Conservation (phyloP, 2,329 filamentous ascomycete genomes). For the Basipetospora chlamydospora region DNA sequence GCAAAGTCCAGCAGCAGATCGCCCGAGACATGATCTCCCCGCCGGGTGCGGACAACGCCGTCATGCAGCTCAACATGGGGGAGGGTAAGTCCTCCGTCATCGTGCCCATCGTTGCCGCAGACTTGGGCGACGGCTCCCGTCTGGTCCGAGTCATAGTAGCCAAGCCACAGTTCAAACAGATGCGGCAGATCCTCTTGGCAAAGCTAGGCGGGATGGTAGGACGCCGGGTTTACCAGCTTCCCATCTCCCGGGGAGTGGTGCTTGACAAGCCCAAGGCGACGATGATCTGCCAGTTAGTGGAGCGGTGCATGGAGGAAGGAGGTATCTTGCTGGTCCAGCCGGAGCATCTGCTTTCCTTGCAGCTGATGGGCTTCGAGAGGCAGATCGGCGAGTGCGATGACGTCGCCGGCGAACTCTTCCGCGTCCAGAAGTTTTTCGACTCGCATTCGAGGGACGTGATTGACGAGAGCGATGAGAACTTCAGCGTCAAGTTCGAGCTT, state of each 20-base stretch:
- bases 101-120: slow-evolving; percentile 44
- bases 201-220: slow-evolving; percentile 42
- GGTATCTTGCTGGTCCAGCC: slow-evolving; percentile 48
- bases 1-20: slow-evolving; percentile 43
- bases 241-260: slow-evolving; percentile 37
- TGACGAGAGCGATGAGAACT: slow-evolving; percentile 52
- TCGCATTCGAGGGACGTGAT: slow-evolving; percentile 36
- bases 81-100: slow-evolving; percentile 59
- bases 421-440: slow-evolving; percentile 30
- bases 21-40: slow-evolving; percentile 38
- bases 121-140: slow-evolving; percentile 32
- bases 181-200: slow-evolving; percentile 37
- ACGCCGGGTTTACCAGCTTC: slow-evolving; percentile 39
- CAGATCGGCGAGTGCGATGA: slow-evolving; percentile 13
- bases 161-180: slow-evolving; percentile 47
- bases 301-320: slow-evolving; percentile 30
- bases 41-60: slow-evolving; percentile 24
- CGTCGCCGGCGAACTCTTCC: slow-evolving; percentile 20
- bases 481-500: slow-evolving; percentile 45
- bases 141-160: slow-evolving; percentile 46
- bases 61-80: slow-evolving; percentile 59
- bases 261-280: slow-evolving; percentile 17
- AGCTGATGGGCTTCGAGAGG: slow-evolving; percentile 44
- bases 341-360: slow-evolving; percentile 48
- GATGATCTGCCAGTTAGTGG: slow-evolving; percentile 22